Evolutionary conservation across 495 filamentous ascomycete genomes (phyloP), one percentile per base, ranked within the genome.

Genomic region (Aspergillus hancockii): DNA sequence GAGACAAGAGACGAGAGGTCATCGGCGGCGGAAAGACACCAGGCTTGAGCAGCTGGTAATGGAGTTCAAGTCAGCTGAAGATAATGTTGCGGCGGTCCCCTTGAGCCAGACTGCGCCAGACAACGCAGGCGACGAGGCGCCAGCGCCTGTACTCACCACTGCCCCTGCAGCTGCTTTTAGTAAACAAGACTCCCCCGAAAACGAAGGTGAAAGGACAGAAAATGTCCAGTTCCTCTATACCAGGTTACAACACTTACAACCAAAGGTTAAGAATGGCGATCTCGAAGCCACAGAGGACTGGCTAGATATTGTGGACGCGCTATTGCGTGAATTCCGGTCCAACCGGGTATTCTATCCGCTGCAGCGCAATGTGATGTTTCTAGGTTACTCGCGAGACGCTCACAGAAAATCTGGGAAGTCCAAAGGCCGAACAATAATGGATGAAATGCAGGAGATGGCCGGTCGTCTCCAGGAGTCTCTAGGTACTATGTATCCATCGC

Each of bases 261-360:
- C 78, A 4, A 66, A 65, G 0, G 76, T 85, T 22, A 74, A 81
- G 61, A 69, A 69, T 12, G 86, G 86, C 1, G 77, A 85, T 50
- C 51, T 68, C 3, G 72, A 81, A 49, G 83, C 85, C 14, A 80
- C 74, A 16, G 71, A 78, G 19, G 80, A 84, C 30, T 96, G 90
- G 87, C 85, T 95, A 69, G 79, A 86, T 60, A 87, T 87, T 32
- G 90, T 91, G 0, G 83, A 85, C 65, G 81, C 84, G 52, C 78
- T 97, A 19, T 79, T 92, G 18, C 83, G 92, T 62, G 90, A 92
- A 55, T 98, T 97, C 69, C 81, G 87, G 38, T 82, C 84, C 12
- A 89, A 87, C 56, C 88, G 86, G 58, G 77, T 83, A 7, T 92
- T 97, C 67, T 97, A 92, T 73, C 84, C 88, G 0, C 81, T 84